Evolutionary conservation across 1,284 basidiomycete species (phyloP).

Genomic region (Rhodotorula mucilaginosa): DNA sequence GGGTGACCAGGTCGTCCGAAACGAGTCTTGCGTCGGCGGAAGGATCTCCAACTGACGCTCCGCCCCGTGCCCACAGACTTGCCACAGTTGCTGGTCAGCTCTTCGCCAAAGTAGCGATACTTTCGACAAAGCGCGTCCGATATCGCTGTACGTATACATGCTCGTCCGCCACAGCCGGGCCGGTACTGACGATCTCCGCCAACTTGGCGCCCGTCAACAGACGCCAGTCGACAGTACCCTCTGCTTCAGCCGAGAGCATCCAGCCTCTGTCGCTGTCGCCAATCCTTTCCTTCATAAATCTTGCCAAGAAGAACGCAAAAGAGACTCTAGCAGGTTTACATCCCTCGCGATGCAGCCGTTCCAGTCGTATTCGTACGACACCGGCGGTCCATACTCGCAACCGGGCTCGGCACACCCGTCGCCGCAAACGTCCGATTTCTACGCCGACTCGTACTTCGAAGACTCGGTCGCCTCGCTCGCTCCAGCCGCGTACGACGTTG

Average conservation of each 20-base stretch:
- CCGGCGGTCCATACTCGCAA: background rate
- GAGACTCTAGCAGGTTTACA: background rate
- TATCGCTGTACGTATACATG: constrained; percentile 1
- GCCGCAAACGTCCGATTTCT: background rate
- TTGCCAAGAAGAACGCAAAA: too few relatives aligned
- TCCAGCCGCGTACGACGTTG: background rate
- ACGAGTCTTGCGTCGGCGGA: too few relatives aligned
- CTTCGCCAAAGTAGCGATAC: background rate
- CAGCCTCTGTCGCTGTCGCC: background rate
- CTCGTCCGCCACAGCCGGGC: background rate
- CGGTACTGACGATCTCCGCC: background rate
- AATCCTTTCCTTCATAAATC: background rate
- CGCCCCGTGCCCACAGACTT: background rate
- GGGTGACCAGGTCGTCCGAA: too few relatives aligned
- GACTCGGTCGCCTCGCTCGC: background rate
- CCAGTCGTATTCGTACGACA: constrained; percentile 1
- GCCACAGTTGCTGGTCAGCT: background rate
- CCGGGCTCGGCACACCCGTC: background rate
- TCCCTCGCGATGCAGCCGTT: background rate
- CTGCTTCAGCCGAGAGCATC: background rate
- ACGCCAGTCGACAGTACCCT: constrained; percentile 4
- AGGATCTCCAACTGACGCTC: background rate
- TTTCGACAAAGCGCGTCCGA: constrained; percentile 11
- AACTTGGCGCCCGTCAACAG: background rate
- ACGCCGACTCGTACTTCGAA: constrained; percentile 2